Percentiles rank a stretch among this genome's conserved stretches.
These are phyloP conservation scores for Curvularia spicifera DNA, from an alignment of 2,329 filamentous ascomycete genomes.

Conservation along the genomic window DNA sequence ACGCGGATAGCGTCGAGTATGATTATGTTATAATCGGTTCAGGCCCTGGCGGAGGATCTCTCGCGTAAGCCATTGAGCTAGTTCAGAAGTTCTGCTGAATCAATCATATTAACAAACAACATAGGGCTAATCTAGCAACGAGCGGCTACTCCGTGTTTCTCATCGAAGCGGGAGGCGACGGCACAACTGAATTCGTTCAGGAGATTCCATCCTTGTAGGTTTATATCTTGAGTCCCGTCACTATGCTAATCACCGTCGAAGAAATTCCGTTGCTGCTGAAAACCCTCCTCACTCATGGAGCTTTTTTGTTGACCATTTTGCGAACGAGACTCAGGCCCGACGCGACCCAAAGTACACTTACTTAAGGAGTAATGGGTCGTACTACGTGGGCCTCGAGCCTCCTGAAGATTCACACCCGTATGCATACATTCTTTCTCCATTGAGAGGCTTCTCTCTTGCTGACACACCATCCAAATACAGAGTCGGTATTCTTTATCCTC, in stretches of 20 bases:
- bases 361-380: neutral
- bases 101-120: neutral
- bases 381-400: neutral
- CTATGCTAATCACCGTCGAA: neutral
- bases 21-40: slow-evolving; percentile 1
- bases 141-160: neutral
- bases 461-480: neutral
- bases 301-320: neutral
- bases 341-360: slow-evolving; percentile 1
- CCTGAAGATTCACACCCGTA: neutral
- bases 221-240: neutral
- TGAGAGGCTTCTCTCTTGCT: neutral
- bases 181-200: neutral
- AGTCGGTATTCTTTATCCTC: neutral
- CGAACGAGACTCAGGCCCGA: slow-evolving; percentile 1
- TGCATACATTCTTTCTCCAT: neutral
- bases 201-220: neutral
- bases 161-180: neutral
- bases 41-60: slow-evolving; percentile 1
- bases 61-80: neutral
- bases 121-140: neutral
- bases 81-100: neutral
- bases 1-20: neutral
- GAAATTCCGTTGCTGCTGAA: neutral
- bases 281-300: neutral